phyloP scores from a whole-genome alignment of 2,329 filamentous ascomycete species.

The Epichloe glyceriae region DNA sequence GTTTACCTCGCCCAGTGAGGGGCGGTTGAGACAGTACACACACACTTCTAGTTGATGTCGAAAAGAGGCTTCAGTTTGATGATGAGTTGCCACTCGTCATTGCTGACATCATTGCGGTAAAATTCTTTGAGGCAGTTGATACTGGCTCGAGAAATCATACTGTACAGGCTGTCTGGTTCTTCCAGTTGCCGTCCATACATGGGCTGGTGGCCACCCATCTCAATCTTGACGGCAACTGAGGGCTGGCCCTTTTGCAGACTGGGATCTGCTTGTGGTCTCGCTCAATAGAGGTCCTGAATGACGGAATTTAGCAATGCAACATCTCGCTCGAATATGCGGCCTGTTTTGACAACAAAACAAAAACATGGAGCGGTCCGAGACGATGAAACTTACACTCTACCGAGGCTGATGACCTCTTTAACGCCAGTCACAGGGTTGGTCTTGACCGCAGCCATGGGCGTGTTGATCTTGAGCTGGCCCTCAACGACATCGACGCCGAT shows the following conservation, averaged over 20 bases:
- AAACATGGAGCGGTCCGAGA: neutral
- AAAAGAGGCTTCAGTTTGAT: slow-evolving; percentile 92
- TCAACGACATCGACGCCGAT: slow-evolving; percentile 93
- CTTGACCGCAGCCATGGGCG: slow-evolving; percentile 80
- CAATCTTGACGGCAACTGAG: slow-evolving; percentile 96
- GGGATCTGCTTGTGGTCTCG: slow-evolving; percentile 92
- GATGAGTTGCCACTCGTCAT: slow-evolving; percentile 90
- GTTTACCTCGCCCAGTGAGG: neutral
- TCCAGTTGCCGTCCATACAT: slow-evolving; percentile 91
- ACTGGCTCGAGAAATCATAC: slow-evolving; percentile 69
- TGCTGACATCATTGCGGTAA: slow-evolving; percentile 74
- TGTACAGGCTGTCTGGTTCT: slow-evolving; percentile 80
- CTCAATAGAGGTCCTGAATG: slow-evolving; percentile 74
- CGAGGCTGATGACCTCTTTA: slow-evolving; percentile 75
- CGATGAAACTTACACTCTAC: slow-evolving; percentile 68
- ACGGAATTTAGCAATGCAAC: neutral
- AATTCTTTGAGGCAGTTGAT: slow-evolving; percentile 96
- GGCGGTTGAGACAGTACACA: neutral
- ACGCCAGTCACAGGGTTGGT: slow-evolving; percentile 62
- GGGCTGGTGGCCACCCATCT: slow-evolving; percentile 82
- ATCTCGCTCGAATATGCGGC: neutral
- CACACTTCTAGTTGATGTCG: slow-evolving; percentile 54
- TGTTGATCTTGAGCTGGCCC: slow-evolving; percentile 73
- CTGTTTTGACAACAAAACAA: neutral
- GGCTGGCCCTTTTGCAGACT: slow-evolving; percentile 93